Evolutionary conservation across 352 stramenopile species (phyloP).

Genomic region (Phytophthora syringae): DNA sequence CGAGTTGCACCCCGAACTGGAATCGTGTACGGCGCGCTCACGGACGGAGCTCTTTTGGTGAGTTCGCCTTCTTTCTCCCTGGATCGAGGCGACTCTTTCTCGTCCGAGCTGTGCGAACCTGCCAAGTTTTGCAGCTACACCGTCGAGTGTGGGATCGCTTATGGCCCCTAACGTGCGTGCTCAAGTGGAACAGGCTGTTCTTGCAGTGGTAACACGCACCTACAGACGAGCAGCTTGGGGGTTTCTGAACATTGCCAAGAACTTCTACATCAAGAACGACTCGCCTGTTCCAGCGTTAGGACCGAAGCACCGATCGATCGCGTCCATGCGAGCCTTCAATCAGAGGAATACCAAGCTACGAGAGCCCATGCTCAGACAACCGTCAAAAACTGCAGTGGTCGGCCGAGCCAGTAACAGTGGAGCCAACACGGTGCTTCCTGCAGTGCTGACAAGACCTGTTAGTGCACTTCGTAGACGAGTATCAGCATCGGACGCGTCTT

Average conservation of each 20-base stretch:
- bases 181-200: conserved; percentile 48
- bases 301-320: not conserved
- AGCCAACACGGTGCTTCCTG: not conserved
- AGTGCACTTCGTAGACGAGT: conserved; percentile 8
- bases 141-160: conserved; percentile 51
- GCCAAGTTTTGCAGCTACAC: conserved; percentile 70
- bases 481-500: conserved; percentile 22
- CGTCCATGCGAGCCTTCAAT: not conserved
- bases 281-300: conserved; percentile 27
- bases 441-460: conserved; percentile 10
- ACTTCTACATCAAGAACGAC: conserved; percentile 68
- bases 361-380: not conserved
- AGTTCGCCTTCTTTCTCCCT: conserved; percentile 70
- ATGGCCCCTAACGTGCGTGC: conserved; percentile 50
- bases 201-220: conserved; percentile 42
- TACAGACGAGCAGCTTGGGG: conserved; percentile 42
- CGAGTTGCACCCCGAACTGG: conserved; percentile 43
- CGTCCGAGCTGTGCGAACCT: conserved; percentile 57
- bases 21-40: conserved; percentile 44
- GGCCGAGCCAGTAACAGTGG: conserved; percentile 10
- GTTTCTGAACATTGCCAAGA: conserved; percentile 71
- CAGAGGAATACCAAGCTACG: conserved; percentile 1
- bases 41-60: conserved; percentile 51
- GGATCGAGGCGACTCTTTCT: conserved; percentile 51
- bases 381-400: not conserved